Evolutionary conservation across 1,284 basidiomycete species (phyloP).

Genomic region (Schizophyllum amplum): DNA sequence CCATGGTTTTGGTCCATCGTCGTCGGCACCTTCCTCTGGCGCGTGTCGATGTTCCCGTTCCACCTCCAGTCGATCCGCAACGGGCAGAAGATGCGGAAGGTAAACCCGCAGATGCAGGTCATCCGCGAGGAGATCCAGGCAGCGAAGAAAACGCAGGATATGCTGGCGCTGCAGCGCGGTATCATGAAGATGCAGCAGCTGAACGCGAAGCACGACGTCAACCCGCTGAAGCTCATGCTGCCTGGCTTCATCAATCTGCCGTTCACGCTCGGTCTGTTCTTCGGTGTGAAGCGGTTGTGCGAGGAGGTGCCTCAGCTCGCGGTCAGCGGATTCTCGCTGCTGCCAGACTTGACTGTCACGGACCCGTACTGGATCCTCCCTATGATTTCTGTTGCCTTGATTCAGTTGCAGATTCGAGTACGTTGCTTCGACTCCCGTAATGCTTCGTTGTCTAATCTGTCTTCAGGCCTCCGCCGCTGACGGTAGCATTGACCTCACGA

Average conservation of each 20-base stretch:
- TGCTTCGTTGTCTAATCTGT: slow-evolving; percentile 4
- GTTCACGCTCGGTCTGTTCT: slow-evolving; percentile 81
- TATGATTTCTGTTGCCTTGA: slow-evolving; percentile 48
- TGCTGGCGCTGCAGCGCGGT: slow-evolving; percentile 44
- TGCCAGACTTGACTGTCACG: slow-evolving; percentile 71
- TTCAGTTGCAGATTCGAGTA: slow-evolving; percentile 70
- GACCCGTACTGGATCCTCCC: slow-evolving; percentile 83
- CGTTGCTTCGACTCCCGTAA: slow-evolving; percentile 18
- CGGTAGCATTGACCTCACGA: slow-evolving; percentile 49
- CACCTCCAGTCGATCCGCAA: slow-evolving; percentile 44
- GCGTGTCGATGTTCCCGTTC: slow-evolving; percentile 64
- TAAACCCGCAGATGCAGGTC: slow-evolving; percentile 50
- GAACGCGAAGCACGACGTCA: slow-evolving; percentile 66
- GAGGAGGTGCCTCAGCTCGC: slow-evolving; percentile 62
- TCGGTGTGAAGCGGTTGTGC: slow-evolving; percentile 72
- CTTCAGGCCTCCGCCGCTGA: slow-evolving; percentile 35
- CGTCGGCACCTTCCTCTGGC: slow-evolving; percentile 61
- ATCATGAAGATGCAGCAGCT: slow-evolving; percentile 54
- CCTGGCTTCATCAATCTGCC: slow-evolving; percentile 71
- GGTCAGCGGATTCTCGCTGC: slow-evolving; percentile 69
- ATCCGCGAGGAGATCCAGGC: slow-evolving; percentile 42
- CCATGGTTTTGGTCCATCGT: slow-evolving; percentile 88
- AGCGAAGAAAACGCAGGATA: slow-evolving; percentile 35
- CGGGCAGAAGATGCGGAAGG: slow-evolving; percentile 63
- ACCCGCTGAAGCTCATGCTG: slow-evolving; percentile 47